Evolutionary conservation across 169 alveolate genomes (phyloP), one percentile per base, ranked within the genome.

Genomic region (Eimeria sp.): DNA sequence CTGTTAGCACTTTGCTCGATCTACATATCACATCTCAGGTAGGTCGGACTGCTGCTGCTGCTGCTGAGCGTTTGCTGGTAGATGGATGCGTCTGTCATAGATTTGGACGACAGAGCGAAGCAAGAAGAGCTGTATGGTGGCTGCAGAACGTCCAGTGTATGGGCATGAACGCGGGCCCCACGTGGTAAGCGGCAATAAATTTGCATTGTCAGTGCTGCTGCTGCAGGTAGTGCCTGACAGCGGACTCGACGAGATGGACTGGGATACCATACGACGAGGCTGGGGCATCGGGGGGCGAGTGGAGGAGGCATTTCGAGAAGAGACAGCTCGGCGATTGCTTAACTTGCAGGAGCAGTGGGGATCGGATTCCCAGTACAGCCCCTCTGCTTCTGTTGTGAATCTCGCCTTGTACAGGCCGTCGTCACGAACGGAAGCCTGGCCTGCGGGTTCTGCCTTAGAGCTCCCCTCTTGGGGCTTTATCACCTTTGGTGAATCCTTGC

Each of bases 181-280:
- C 33, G 90, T 30, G 40, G 14, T 54, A 6, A 0, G 30, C 1
- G n/a, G 33, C 62, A n/a, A 56, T 46, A 46, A 25, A 20, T 77
- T 76, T 37, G n/a, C 37, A 20, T 77, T 27, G 60, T 16, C 40
- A 43, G 62, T 60, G 62, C 27, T 58, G 77, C 18, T 60, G 77
- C 60, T 71, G 74, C 91, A 85, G 91, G 91, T 85, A 52, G 91
- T 85, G 62, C 80, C 78, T 33, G 78, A 85, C 77, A 85, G 91
- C 60, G 91, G 91, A 68, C 91, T 85, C 9, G 78, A 37, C 13
- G 80, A 56, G 43, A 20, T 85, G 78, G 91, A 56, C 40, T 85
- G 91, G 91, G 91, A 30, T 33, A 58, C 0, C 64, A 60, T 60
- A 18, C 37, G 62, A 85, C 58, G 91, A 40, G 60, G 52, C 13